Evolutionary conservation across 2,329 filamentous ascomycete species (phyloP), one percentile per base, ranked within the genome.

Genomic region (Berkeleyomyces rouxiae): DNA sequence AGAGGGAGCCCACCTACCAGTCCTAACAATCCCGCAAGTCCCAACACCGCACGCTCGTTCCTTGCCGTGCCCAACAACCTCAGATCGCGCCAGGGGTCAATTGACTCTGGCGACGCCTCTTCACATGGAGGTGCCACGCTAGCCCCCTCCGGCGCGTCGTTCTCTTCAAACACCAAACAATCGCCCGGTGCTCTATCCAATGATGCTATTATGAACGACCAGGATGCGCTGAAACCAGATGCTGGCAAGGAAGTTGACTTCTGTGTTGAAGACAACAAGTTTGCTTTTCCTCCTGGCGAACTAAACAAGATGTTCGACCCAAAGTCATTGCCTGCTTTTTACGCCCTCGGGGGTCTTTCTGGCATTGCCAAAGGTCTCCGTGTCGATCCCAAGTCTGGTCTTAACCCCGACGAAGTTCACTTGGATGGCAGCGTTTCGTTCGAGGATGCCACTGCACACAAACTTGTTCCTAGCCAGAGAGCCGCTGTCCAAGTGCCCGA

Each of bases 281-380:
- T 96, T 69, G 90, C 89, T 13, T 96, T 90, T 70, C 83, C 84
- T 1, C 87, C 87, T 2, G 90, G 91, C 11, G 85, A 95, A 70
- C 78, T 96, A 66, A 86, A 84, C 68, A 96, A 95, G 73, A 81
- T 96, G 75, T 83, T 92, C 66, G 93, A 95, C 70, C 91, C 91
- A 3, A 96, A 96, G 76, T 95, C 84, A 65, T 74, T 95, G 64
- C 78, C 85, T 10, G 90, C 90, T 0, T 95, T 92, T 68, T 87
- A 86, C 69, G 85, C 85, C 11, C 72, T 96, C 4, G 90, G 91
- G 58, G 91, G 91, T 33, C 72, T 95, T 13, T 74, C 74, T 16
- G 91, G 91, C 0, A 73, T 96, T 58, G 90, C 92, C 72, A 87
- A 83, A 69, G 91, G 90, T 7, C 75, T 96, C 39, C 79, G 87